Percentiles rank a stretch among this genome's conserved stretches.
These are phyloP conservation scores for Pleurotus pulmonarius DNA, from an alignment of 768 basidiomycete genomes.

Conservation along the genomic window DNA sequence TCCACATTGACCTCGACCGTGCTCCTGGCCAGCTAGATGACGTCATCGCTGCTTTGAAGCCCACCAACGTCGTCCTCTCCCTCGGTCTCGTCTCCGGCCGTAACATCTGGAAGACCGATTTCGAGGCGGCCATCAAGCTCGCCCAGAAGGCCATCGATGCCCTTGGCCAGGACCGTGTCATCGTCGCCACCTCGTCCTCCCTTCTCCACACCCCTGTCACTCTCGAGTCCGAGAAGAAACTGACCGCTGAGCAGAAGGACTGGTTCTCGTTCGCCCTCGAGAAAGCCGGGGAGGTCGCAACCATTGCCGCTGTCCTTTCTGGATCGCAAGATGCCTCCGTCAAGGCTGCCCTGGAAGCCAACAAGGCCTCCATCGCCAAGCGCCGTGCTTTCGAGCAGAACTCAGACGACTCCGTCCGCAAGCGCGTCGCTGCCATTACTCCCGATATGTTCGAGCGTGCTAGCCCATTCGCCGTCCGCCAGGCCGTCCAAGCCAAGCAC, in stretches of 20 bases:
- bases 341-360: conserved; percentile 76
- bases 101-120: conserved; percentile 99
- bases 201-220: conserved; percentile 98
- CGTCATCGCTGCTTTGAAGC: conserved; percentile 79
- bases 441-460: conserved; percentile 82
- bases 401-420: conserved; percentile 93
- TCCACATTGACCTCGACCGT: conserved; percentile 96
- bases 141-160: conserved; percentile 81
- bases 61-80: conserved; percentile 77
- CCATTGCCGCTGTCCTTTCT: conserved; percentile 80
- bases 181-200: conserved; percentile 94
- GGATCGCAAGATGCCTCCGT: conserved; percentile 77
- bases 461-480: conserved; percentile 83
- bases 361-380: conserved; percentile 86
- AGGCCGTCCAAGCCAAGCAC: conserved; percentile 84
- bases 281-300: conserved; percentile 89
- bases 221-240: conserved; percentile 86
- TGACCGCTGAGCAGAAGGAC: conserved; percentile 85
- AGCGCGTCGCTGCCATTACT: conserved; percentile 91
- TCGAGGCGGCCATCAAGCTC: conserved; percentile 74
- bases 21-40: conserved; percentile 85
- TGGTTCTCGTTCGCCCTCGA: conserved; percentile 99
- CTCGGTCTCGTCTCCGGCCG: conserved; percentile 97
- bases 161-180: conserved; percentile 84
- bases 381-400: conserved; percentile 92